phyloP scores from a whole-genome alignment of 768 basidiomycete species.

The Russula brevipes region DNA sequence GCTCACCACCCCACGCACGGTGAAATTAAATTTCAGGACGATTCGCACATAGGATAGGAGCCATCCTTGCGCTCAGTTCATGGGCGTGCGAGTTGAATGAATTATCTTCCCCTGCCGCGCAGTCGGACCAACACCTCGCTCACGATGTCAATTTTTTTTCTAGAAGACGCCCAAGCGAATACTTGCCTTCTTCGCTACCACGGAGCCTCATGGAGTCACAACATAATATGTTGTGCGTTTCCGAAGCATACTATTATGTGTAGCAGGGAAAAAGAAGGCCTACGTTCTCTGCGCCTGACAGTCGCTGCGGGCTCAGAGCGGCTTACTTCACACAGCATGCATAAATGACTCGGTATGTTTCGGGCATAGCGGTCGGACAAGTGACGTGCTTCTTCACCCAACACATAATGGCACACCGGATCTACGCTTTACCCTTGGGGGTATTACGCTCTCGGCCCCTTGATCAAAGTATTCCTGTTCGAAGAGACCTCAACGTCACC shows the following conservation, averaged over 20 bases:
- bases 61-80: neutral
- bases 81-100: neutral
- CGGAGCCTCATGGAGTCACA: neutral
- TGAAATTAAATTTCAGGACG: neutral
- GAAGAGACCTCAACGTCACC: slow-evolving; percentile 11
- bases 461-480: slow-evolving; percentile 4
- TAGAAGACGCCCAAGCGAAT: neutral
- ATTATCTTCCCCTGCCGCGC: neutral
- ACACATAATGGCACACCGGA: slow-evolving; percentile 1
- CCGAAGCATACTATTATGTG: neutral
- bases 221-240: neutral
- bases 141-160: neutral
- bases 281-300: neutral
- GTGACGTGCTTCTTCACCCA: neutral
- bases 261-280: neutral
- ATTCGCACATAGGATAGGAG: neutral
- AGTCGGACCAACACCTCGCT: neutral
- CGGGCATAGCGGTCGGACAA: slow-evolving; percentile 6
- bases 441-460: neutral
- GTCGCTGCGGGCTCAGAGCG: neutral
- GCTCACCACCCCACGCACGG: neutral
- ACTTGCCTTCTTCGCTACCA: neutral
- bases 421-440: neutral
- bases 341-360: neutral
- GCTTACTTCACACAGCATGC: neutral